Percentiles rank a stretch among this genome's conserved stretches.
These are phyloP conservation scores for Periconia sp. DNA, from an alignment of 2,329 filamentous ascomycete genomes.

Conservation along the genomic window DNA sequence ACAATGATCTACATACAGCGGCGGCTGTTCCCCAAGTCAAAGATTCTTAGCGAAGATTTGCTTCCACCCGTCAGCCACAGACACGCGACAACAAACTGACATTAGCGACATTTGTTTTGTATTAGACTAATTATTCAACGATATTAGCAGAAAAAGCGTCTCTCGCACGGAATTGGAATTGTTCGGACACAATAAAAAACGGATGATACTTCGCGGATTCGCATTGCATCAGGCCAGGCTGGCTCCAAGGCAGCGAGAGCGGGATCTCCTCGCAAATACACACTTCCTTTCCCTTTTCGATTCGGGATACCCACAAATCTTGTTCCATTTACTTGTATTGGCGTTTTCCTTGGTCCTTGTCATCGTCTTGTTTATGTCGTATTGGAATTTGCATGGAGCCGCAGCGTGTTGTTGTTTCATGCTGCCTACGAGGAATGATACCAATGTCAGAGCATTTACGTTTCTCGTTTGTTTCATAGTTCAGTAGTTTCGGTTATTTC, in stretches of 20 bases:
- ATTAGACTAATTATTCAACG: background rate
- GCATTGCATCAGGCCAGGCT: conserved; percentile 3
- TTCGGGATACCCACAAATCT: conserved; percentile 8
- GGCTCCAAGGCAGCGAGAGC: conserved; percentile 8
- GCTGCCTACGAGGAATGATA: background rate
- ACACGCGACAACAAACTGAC: background rate
- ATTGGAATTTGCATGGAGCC: background rate
- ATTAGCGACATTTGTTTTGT: background rate
- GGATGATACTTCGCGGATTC: background rate
- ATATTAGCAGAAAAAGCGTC: background rate
- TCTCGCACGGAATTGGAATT: background rate
- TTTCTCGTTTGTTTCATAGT: background rate
- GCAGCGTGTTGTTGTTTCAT: background rate
- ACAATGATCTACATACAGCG: background rate
- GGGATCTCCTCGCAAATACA: conserved; percentile 1
- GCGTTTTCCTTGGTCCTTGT: background rate
- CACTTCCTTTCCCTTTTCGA: conserved; percentile 1
- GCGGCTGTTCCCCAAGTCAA: background rate
- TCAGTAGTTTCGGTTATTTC: background rate
- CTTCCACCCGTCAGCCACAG: too few relatives aligned
- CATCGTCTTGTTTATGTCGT: background rate
- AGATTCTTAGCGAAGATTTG: too few relatives aligned
- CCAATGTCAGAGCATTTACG: background rate
- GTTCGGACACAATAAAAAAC: background rate
- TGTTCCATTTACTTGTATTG: background rate